Evolutionary conservation across 768 basidiomycete species (phyloP).

Genomic region (Sarcodon aspratus): DNA sequence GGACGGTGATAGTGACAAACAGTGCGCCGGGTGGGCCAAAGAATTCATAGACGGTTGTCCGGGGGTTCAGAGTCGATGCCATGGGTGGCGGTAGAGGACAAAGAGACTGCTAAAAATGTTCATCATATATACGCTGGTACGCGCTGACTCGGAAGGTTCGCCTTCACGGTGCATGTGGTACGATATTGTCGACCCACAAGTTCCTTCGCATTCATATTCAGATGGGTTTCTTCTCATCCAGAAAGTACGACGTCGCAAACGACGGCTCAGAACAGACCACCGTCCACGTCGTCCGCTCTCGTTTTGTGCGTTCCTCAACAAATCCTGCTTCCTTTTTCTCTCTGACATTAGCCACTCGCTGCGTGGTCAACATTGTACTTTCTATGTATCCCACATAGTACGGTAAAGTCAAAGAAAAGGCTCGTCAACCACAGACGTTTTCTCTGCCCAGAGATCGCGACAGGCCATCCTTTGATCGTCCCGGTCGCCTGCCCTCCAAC

Average conservation of each 20-base stretch:
- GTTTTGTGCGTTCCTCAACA: constrained; percentile 21
- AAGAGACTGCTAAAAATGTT: too few species aligned
- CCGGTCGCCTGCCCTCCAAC: constrained; percentile 8
- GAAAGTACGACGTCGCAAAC: constrained; percentile 17
- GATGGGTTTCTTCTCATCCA: constrained; percentile 30
- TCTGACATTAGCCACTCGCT: background rate
- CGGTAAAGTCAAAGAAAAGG: constrained; percentile 18
- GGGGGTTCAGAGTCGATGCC: constrained; percentile 34
- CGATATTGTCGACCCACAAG: too few species aligned
- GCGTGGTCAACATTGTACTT: constrained; percentile 3
- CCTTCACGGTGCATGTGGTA: too few species aligned
- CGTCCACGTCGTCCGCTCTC: constrained; percentile 23
- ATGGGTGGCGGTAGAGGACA: too few species aligned
- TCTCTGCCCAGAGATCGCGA: constrained; percentile 8
- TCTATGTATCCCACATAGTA: constrained; percentile 12
- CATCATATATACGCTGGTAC: too few species aligned
- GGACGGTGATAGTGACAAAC: constrained; percentile 59
- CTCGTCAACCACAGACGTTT: constrained; percentile 4
- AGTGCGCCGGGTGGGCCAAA: constrained; percentile 71
- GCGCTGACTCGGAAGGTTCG: too few species aligned
- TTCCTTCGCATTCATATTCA: background rate
- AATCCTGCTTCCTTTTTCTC: background rate
- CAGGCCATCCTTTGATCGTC: constrained; percentile 7
- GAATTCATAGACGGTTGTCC: constrained; percentile 70
- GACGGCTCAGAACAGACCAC: constrained; percentile 7